Base-by-base conservation (phyloP, 352 stramenopile species). In the Phytophthora megakarya region DNA sequence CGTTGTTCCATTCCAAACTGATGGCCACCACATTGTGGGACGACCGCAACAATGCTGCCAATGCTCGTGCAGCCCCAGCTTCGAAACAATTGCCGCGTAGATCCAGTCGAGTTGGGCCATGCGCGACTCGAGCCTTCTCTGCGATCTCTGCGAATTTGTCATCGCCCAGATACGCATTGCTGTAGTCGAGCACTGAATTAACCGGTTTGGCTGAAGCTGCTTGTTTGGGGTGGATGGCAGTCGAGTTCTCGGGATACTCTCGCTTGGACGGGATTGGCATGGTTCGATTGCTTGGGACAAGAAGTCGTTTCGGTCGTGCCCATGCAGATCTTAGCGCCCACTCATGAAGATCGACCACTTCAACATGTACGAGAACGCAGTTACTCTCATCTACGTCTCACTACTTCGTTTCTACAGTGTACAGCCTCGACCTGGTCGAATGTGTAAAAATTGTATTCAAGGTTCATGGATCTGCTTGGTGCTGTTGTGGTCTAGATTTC, bases 1-100 rank as follows among this genome's bases (percentile, higher is more conserved):
- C 65, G 54, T 90, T 93, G 61, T 95, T 95, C 85, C 85, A 94
- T 66, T 95, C 84, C 46, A 95, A 64, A 40, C 73, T 81, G 23
- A 95, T 72, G n/a, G 72, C 70, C 19, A 83, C 73, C 16, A 92
- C 55, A 16, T 73, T 76, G 47, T 91, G 84, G 3, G 80, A 76
- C 0, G 56, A 69, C 0, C 77, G 73, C 25, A 95, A 44, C 53
- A 90, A 59, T 16, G 76, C 70, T 0, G 83, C 86, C 10, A 95
- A 57, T 43, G 58, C 33, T 56, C 73, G 76, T 19, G 78, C 81
- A 12, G 81, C 86, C 0, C 71, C 72, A 23, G 76, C 73, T 60
- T 88, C 80, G 51, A 95, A 89, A 61, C 86, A 87, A 53, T 95
- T 93, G 15, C 85, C 85, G 19, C 84, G 72, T 23, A 93, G 61